Conservation (phyloP, 1,139 yeast species). For the Williopsis jadinii region DNA sequence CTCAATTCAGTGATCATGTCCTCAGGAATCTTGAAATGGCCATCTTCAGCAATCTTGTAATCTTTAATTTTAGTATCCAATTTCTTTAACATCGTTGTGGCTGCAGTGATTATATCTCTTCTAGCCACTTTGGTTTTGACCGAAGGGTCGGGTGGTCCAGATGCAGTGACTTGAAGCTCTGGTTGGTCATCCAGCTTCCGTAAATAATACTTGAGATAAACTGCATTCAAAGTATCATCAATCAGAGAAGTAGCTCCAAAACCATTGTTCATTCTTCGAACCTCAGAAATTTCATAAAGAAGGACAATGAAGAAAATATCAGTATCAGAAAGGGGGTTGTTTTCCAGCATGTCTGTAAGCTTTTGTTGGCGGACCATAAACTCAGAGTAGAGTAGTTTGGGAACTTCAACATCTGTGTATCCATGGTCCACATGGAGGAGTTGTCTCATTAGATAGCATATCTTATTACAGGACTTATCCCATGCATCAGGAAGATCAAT, state of each 20-base stretch:
- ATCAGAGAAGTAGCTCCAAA: constrained; percentile 74
- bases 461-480: constrained; percentile 46
- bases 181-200: constrained; percentile 5
- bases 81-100: constrained; percentile 17
- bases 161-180: not conserved
- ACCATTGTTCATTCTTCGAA: constrained; percentile 71
- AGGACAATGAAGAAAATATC: constrained; percentile 35
- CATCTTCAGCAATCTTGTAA: constrained; percentile 11
- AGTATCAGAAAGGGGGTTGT: constrained; percentile 23
- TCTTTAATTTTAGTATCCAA: constrained; percentile 12
- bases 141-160: constrained; percentile 1
- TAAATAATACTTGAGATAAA: constrained; percentile 46
- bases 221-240: constrained; percentile 65
- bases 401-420: constrained; percentile 48
- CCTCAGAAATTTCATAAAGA: constrained; percentile 50
- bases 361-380: constrained; percentile 37
- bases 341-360: constrained; percentile 24
- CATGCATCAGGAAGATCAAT: constrained; percentile 53
- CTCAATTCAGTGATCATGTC: not conserved
- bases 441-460: constrained; percentile 44
- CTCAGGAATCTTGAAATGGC: constrained; percentile 2
- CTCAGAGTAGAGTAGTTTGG: constrained; percentile 38
- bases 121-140: constrained; percentile 25
- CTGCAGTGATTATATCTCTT: constrained; percentile 30
- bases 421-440: constrained; percentile 38